These are phyloP conservation scores for Starmerella apis DNA, from an alignment of 805 yeast genomes.

Conservation along the genomic window DNA sequence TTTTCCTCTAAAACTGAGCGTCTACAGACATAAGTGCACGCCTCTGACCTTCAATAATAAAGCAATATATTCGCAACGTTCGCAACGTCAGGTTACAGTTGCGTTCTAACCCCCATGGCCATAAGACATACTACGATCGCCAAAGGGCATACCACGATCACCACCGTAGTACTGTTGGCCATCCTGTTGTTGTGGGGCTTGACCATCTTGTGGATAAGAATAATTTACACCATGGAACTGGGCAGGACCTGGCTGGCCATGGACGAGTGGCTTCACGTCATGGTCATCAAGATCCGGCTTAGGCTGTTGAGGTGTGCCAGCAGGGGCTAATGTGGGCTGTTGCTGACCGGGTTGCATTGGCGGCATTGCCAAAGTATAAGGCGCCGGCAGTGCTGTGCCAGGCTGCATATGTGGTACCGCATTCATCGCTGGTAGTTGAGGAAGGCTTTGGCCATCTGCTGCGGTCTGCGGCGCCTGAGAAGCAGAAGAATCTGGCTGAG, in stretches of 20 bases:
- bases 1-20: no score
- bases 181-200: slow-evolving; percentile 8
- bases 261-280: slow-evolving; percentile 1
- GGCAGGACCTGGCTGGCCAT: slow-evolving; percentile 8
- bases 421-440: slow-evolving; percentile 7
- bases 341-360: slow-evolving; percentile 7
- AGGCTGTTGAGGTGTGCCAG: slow-evolving; percentile 11
- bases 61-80: no score
- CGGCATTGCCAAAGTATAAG: slow-evolving; percentile 3
- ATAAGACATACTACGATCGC: neutral
- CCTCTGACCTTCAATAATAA: no score
- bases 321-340: neutral
- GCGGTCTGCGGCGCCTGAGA: neutral
- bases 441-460: slow-evolving; percentile 6
- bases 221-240: slow-evolving; percentile 7
- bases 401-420: slow-evolving; percentile 4
- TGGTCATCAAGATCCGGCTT: slow-evolving; percentile 6
- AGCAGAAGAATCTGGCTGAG: slow-evolving; percentile 1
- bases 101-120: neutral
- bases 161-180: slow-evolving; percentile 6
- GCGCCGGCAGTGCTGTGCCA: slow-evolving; percentile 1
- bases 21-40: no score
- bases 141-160: slow-evolving; percentile 7
- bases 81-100: no score
- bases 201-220: slow-evolving; percentile 4